Base-by-base conservation (phyloP, 108 stramenopile genomes). In the Cyclotella sp. region DNA sequence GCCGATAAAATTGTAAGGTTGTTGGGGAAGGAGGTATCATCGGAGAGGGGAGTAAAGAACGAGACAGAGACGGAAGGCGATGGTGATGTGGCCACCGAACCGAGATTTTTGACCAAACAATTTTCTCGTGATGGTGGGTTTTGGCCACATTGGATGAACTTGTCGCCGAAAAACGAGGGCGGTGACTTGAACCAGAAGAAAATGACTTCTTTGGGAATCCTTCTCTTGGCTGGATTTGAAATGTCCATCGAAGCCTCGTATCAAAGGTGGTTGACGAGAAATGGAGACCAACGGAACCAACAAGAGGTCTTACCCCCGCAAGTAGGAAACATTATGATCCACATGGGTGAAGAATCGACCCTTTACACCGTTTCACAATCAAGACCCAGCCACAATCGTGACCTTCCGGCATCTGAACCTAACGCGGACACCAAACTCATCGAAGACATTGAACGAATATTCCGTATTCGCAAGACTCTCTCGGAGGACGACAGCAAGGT, bases 191-290 rank as follows among this genome's bases (percentile, higher is more conserved):
- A n/a, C 0, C 9, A 30, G 18, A n/a, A 34, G 3, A 42, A 19
- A 12, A 26, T 3, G 10, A 41, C 39, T 41, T 39, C 62, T 63
- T 39, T 63, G 40, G 62, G 18, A 6, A n/a, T 63, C 15, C 30
- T 63, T n/a, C 62, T 63, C 24, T 19, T 63, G 13, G 30, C 62
- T 0, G 62, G 62, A 12, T 63, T 63, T 40, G 62, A 63, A 18
- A 39, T 63, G 18, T 63, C 62, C 34, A 63, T 63, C 3, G 62
- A 63, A n/a, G 27, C 62, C 39, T 63, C 62, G 13, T 63, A 63
- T 42, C 62, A 30, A 34, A 39, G 62, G 16, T 63, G 62, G 62
- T 34, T 39, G 6, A 2, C 4, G 34, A 34, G 34, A 34, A 34
- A 34, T 34, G 34, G 34, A 34, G 34, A 6, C 34, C 34, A 34